Base-by-base conservation (phyloP, 2,329 filamentous ascomycete genomes). In the Aspergillus sp. region DNA sequence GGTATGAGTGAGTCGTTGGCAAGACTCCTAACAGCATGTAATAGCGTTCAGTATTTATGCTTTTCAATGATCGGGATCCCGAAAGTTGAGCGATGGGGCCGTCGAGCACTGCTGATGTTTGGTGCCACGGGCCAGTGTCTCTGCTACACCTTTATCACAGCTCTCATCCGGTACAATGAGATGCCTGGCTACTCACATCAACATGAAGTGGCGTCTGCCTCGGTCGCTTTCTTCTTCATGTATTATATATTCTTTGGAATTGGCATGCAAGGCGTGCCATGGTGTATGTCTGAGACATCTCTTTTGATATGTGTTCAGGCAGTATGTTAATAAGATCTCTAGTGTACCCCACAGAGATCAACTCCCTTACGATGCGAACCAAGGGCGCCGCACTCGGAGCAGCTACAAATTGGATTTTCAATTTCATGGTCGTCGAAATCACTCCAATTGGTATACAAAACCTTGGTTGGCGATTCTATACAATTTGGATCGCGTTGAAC, bases 91-190 rank as follows among this genome's bases (percentile, higher is more conserved):
- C 71, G 78, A 5, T 81, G 76, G 60, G 81, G 81, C 2, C 75
- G 82, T 8, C 75, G 81, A 8, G 78, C 76, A 53, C 73, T 82
- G 50, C 81, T 83, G 80, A 81, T 83, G 73, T 68, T 68, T 17
- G 80, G 77, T 5, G 77, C 81, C n/a, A 72, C 74, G 6, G 82
- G 79, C 8, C 83, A 81, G 60, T 80, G 77, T 1, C 75, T 79
- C 11, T 84, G 81, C 65, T 83, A 80, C 73, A 73, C 80, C 17
- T 67, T 81, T 8, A 83, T 83, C 54, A 77, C 80, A 0, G 79
- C 81, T 17, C 71, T 78, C 0, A 72, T 81, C 11, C 48, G 63
- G 10, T 68, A 59, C 19, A 68, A 61, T 30, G 66, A 68, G 42
- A 59, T 66, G 39, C 50, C 61, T 1, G 64, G 32, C 15, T 67